Percentiles rank a stretch among this genome's conserved stretches.
Evolutionary conservation across 1,139 yeast genomes (phyloP).

Genomic region (Kurtzmaniella natalensis): DNA sequence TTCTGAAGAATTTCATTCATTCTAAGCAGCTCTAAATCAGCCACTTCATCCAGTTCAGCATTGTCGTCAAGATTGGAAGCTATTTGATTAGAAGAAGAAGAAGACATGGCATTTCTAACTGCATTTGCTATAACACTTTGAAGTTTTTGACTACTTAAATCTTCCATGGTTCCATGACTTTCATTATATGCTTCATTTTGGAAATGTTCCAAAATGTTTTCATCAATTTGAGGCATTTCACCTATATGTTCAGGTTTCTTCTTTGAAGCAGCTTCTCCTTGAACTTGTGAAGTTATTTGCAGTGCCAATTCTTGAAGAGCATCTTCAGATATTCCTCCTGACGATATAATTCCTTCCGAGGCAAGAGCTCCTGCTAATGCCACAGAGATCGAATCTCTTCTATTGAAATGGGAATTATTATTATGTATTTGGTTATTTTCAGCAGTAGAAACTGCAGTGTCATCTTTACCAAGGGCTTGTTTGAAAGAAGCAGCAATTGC

Average conservation of each 20-base stretch:
- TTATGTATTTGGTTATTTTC: conserved; percentile 6
- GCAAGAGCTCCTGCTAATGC: conserved; percentile 3
- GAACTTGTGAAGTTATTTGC: conserved; percentile 33
- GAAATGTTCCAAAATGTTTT: conserved; percentile 35
- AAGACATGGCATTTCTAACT: conserved; percentile 18
- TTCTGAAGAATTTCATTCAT: conserved; percentile 69
- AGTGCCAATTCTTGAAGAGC: conserved; percentile 29
- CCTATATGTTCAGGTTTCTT: conserved; percentile 12
- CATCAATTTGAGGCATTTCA: conserved; percentile 35
- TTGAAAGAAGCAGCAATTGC: conserved; percentile 33
- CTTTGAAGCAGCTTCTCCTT: conserved; percentile 18
- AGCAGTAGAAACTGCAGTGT: too few species aligned
- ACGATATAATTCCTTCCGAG: conserved; percentile 1
- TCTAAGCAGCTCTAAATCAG: conserved; percentile 48
- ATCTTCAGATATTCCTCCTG: conserved; percentile 16
- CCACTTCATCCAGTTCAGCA: conserved; percentile 24
- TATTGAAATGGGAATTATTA: background rate
- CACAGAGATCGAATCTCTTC: conserved; percentile 1
- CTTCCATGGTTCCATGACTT: conserved; percentile 8
- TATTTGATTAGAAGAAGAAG: background rate
- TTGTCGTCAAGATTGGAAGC: background rate
- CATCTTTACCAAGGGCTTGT: conserved; percentile 20
- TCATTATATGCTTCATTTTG: conserved; percentile 33
- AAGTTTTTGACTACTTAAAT: conserved; percentile 11
- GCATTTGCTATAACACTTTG: conserved; percentile 25